Percentiles rank a stretch among this genome's conserved stretches.
Evolutionary conservation across 2,329 filamentous ascomycete genomes (phyloP).

Genomic region (Hawksworthiomyces lignivorus): DNA sequence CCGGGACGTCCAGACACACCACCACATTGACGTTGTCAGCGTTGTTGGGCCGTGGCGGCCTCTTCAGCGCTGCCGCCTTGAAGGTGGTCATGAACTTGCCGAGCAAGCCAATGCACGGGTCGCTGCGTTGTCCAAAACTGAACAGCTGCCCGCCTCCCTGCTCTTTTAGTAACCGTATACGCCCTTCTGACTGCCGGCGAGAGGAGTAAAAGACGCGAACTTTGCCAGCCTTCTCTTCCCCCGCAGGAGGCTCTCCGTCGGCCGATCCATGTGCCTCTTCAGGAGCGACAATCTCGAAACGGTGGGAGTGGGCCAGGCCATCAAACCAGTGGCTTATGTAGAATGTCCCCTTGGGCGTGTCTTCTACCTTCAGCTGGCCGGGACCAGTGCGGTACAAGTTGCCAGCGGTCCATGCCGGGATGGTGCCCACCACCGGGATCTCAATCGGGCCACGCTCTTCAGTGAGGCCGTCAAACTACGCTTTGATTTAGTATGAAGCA

Average conservation of each 20-base stretch:
- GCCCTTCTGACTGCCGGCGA: constrained; percentile 55
- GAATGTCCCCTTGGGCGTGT: constrained; percentile 51
- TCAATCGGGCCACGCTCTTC: constrained; percentile 59
- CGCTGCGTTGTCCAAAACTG: constrained; percentile 63
- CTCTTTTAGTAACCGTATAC: constrained; percentile 52
- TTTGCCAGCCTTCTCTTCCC: not conserved
- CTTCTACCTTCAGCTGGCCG: constrained; percentile 54
- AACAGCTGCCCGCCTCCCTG: constrained; percentile 49
- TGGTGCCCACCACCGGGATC: constrained; percentile 54
- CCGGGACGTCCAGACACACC: constrained; percentile 57
- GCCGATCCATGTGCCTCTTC: constrained; percentile 13
- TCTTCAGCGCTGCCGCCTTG: constrained; percentile 14
- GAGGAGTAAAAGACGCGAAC: constrained; percentile 62
- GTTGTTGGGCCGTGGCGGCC: constrained; percentile 19
- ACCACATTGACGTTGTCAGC: constrained; percentile 57
- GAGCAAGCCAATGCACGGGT: constrained; percentile 68
- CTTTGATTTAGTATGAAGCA: too few species aligned
- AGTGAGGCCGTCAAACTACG: constrained; percentile 58
- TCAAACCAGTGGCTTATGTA: constrained; percentile 74
- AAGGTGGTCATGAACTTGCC: constrained; percentile 62
- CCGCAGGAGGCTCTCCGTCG: too few species aligned
- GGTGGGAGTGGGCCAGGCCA: constrained; percentile 62
- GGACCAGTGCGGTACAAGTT: constrained; percentile 69
- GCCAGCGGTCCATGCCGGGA: constrained; percentile 65
- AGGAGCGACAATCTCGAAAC: constrained; percentile 56